A percentile compares a stretch with the other conserved stretches of the same genome.
Conservation (phyloP, 148 eudicot species). For the Fagopyrum tataricum region DNA sequence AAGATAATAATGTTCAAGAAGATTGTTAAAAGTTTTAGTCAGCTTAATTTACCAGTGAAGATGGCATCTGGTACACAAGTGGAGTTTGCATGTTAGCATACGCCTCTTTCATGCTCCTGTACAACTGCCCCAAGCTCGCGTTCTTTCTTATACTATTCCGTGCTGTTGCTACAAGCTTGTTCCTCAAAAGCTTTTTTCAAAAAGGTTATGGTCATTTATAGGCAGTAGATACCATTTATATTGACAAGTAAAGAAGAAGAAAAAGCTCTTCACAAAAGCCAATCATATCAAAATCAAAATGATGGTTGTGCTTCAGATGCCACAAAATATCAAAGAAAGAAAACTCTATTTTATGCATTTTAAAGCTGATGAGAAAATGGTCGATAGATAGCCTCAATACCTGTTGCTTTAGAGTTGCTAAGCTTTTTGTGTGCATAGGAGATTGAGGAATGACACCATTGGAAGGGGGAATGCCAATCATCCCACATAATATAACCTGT, state of each 20-base stretch:
- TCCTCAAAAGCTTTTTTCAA: conserved; percentile 67
- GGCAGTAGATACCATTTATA: background rate
- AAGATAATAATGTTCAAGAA: background rate
- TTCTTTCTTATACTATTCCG: conserved; percentile 63
- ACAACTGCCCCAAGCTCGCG: conserved; percentile 65
- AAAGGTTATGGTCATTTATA: background rate
- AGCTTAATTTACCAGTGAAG: conserved; percentile 50
- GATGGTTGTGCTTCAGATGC: background rate
- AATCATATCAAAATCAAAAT: background rate
- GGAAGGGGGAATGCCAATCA: conserved; percentile 92
- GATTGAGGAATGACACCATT: conserved; percentile 99
- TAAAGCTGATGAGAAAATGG: background rate
- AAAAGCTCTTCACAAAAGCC: background rate
- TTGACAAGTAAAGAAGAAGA: background rate
- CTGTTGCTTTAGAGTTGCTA: conserved; percentile 97
- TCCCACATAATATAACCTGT: conserved; percentile 84
- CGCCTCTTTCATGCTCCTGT: conserved; percentile 76
- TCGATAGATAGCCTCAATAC: conserved; percentile 25
- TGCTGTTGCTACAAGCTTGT: conserved; percentile 81
- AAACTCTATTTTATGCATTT: background rate
- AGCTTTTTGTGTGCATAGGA: conserved; percentile 98
- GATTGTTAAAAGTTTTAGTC: conserved; percentile 4
- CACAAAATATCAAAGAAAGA: background rate
- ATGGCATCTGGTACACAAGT: conserved; percentile 73
- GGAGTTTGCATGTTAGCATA: conserved; percentile 94